These are phyloP conservation scores for Pyrus communis DNA, from an alignment of 306 rosid genomes.

Conservation along the genomic window DNA sequence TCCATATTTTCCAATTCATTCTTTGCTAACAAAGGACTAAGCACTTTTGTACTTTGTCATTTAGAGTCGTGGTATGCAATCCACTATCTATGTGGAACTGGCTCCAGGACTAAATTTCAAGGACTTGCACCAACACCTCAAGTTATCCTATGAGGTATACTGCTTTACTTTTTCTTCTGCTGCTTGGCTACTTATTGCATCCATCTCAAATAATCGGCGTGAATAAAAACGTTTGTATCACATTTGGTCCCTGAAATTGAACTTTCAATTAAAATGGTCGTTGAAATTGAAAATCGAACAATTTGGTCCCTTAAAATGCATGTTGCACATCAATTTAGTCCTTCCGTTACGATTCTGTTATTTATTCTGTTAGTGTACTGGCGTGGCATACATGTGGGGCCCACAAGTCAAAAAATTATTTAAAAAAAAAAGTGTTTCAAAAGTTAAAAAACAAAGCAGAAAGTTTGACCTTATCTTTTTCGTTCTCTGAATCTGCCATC, in stretches of 20 bases:
- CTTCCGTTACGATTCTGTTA: too few species aligned
- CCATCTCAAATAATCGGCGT: background rate
- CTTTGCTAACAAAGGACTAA: slow-evolving; percentile 7
- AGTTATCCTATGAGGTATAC: slow-evolving; percentile 59
- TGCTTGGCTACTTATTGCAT: slow-evolving; percentile 11
- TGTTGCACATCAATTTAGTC: too few species aligned
- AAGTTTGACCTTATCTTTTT: background rate
- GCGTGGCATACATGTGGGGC: too few species aligned
- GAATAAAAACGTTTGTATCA: background rate
- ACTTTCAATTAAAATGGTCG: too few species aligned
- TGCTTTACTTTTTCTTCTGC: slow-evolving; percentile 1
- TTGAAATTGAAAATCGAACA: too few species aligned
- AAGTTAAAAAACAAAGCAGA: too few species aligned
- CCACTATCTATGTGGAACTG: slow-evolving; percentile 89
- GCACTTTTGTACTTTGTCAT: slow-evolving; percentile 8
- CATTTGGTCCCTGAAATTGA: too few species aligned
- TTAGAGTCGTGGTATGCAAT: slow-evolving; percentile 94
- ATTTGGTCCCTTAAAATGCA: too few species aligned
- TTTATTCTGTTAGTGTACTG: too few species aligned
- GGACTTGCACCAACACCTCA: slow-evolving; percentile 61
- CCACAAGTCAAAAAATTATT: too few species aligned
- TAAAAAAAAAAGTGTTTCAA: too few species aligned
- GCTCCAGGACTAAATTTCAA: slow-evolving; percentile 62
- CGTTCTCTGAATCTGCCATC: background rate
- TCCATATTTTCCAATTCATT: background rate